These are phyloP conservation scores for Shiraia sp. DNA, from an alignment of 2,329 filamentous ascomycete species.

Conservation along the genomic window DNA sequence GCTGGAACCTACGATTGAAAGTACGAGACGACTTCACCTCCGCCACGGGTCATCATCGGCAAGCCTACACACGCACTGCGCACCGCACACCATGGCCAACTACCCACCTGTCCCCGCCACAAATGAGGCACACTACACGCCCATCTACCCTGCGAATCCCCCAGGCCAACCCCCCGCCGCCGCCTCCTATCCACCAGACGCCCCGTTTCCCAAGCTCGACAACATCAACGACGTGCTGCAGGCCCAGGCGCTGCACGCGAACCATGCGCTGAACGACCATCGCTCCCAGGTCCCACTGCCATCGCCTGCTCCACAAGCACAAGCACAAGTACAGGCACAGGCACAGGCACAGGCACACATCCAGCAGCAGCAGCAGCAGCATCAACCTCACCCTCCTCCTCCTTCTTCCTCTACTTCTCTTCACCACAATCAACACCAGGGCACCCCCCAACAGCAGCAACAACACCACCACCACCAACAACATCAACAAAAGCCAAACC, in stretches of 20 bases:
- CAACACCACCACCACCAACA: slow-evolving; percentile 19
- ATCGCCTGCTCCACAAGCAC: too few relatives aligned
- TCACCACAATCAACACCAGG: too few relatives aligned
- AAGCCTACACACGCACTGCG: slow-evolving; percentile 15
- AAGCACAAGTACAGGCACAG: too few relatives aligned
- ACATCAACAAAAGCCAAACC: slow-evolving; percentile 39
- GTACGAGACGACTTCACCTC: slow-evolving; percentile 1
- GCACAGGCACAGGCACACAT: slow-evolving; percentile 7
- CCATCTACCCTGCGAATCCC: slow-evolving; percentile 33
- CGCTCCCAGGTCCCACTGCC: slow-evolving; percentile 17
- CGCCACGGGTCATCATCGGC: slow-evolving; percentile 13
- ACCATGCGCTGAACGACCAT: slow-evolving; percentile 36
- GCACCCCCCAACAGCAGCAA: too few relatives aligned
- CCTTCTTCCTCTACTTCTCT: too few relatives aligned
- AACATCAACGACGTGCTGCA: slow-evolving; percentile 43
- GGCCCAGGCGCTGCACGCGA: slow-evolving; percentile 42
- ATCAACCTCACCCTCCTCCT: too few relatives aligned
- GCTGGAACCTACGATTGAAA: too few relatives aligned
- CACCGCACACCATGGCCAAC: slow-evolving; percentile 5
- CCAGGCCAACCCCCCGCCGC: slow-evolving; percentile 5
- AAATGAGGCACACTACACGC: slow-evolving; percentile 39
- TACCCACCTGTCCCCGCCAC: slow-evolving; percentile 29
- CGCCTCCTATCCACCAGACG: slow-evolving; percentile 27
- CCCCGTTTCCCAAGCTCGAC: slow-evolving; percentile 41
- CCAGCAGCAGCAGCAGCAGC: slow-evolving; percentile 7